Evolutionary conservation across 2,329 filamentous ascomycete species (phyloP), one percentile per base, ranked within the genome.

Genomic region (Ophiognomonia clavigignenti-juglandacearum): DNA sequence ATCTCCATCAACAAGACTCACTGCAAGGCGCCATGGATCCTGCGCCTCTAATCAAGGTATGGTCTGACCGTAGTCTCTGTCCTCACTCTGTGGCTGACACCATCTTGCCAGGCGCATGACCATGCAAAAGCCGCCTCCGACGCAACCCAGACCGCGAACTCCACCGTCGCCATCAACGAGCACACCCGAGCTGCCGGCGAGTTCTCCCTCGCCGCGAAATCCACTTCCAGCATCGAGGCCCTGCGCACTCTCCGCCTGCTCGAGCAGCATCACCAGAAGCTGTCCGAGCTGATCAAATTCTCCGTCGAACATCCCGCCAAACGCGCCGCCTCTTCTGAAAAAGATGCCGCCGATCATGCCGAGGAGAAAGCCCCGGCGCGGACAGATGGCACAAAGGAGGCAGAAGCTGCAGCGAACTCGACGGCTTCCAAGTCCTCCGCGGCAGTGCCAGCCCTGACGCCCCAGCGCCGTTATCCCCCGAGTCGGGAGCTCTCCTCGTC

Each of bases 171-270:
- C 53, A 86, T 90, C 60, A 86, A 86, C 60, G 88, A 96, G 65
- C 92, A 97, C 67, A 83, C 91, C 44, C 75, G 87, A 48, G 93
- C 93, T 31, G 92, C 93, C 2, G 85, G 83, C 54, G 88, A 96
- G 63, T 97, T 96, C 64, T 84, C 88, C 51, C 84, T 85, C 51
- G 91, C 90, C 24, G 83, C 88, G n/a, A 78, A 81, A 52, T 77
- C 70, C 39, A 95, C 88, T 7, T 74, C 72, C 34, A 79, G 74
- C 61, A 62, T 75, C 53, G 76, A 96, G 74, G 92, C 91, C 13
- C 69, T 95, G 41, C 82, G 93, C 43, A 93, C 91, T 9, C 73
- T 98, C 51, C 81, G 79, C 55, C 78, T 97, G 3, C 82, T 98
- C 48, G 89, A 96, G 65, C 78, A 87, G 53, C 89, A 98, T 64